Percentiles rank a stretch among this genome's conserved stretches.
phyloP scores from a whole-genome alignment of 306 rosid species.

The Pyrus communis region DNA sequence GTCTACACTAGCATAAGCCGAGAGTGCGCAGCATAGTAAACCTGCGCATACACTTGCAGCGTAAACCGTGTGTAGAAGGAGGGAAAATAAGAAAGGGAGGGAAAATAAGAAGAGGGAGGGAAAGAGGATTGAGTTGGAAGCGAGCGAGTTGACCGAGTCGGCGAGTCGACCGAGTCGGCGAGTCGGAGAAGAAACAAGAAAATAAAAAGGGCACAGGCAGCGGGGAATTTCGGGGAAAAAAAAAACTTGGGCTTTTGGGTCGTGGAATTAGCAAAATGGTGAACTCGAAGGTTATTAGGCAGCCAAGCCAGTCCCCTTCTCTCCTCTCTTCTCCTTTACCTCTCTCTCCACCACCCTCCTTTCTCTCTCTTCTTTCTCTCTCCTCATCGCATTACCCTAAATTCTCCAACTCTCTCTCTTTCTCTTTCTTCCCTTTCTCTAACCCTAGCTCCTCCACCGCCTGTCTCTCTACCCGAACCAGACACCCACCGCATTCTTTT shows the following conservation, averaged over 20 bases:
- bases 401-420: slow-evolving; percentile 11
- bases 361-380: slow-evolving; percentile 37
- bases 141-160: slow-evolving; percentile 28
- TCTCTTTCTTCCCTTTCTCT: background rate
- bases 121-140: slow-evolving; percentile 16
- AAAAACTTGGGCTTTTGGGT: slow-evolving; percentile 18
- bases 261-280: slow-evolving; percentile 66
- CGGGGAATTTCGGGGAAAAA: slow-evolving; percentile 13
- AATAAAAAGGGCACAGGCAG: slow-evolving; percentile 18
- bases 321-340: slow-evolving; percentile 31
- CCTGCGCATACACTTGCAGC: slow-evolving; percentile 48
- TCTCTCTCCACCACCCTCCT: slow-evolving; percentile 16
- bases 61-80: slow-evolving; percentile 15
- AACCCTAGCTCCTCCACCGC: background rate
- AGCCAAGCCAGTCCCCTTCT: background rate
- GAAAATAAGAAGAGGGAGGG: slow-evolving; percentile 11
- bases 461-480: background rate
- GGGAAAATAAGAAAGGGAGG: slow-evolving; percentile 12
- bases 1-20: background rate
- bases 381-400: slow-evolving; percentile 35
- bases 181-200: background rate
- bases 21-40: slow-evolving; percentile 13
- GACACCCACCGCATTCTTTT: background rate
- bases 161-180: slow-evolving; percentile 6
- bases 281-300: slow-evolving; percentile 45